Evolutionary conservation across 2,329 filamentous ascomycete genomes (phyloP).

Genomic region (Pseudogymnoascus sp.): DNA sequence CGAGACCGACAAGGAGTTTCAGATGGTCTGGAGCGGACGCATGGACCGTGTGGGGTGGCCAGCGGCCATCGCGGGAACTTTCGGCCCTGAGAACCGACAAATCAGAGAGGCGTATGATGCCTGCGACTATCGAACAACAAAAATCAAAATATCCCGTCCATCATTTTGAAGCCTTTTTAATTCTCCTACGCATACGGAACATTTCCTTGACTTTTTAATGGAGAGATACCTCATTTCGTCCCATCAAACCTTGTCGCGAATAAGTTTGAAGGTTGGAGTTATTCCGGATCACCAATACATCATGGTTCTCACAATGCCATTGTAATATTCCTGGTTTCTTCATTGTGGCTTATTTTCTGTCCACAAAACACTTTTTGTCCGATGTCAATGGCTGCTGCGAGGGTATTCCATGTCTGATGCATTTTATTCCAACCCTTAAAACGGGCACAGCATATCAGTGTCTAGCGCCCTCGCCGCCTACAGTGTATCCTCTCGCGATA

Average conservation of each 20-base stretch:
- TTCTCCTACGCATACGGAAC: neutral
- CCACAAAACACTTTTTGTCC: neutral
- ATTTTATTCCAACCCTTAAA: constrained; percentile 8
- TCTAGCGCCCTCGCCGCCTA: constrained; percentile 49
- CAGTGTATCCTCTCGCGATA: constrained; percentile 79
- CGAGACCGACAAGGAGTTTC: constrained; percentile 3
- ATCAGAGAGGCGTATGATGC: neutral
- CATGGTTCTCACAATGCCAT: neutral
- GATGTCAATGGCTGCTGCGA: neutral
- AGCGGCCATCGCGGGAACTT: neutral
- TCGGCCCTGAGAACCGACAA: constrained; percentile 2
- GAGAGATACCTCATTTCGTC: neutral
- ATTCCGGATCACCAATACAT: neutral
- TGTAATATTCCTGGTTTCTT: neutral
- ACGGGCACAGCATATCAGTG: constrained; percentile 11
- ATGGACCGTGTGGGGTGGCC: neutral
- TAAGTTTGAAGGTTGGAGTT: neutral
- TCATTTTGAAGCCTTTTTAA: neutral
- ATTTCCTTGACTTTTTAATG: neutral
- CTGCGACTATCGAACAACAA: neutral
- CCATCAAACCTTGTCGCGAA: neutral
- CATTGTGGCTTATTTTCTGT: neutral
- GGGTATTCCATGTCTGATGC: neutral
- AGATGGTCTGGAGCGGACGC: neutral
- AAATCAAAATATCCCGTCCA: neutral